Percentiles rank a stretch among this genome's conserved stretches.
phyloP scores from a whole-genome alignment of 768 basidiomycete genomes.

The Lactifluus piperatus region DNA sequence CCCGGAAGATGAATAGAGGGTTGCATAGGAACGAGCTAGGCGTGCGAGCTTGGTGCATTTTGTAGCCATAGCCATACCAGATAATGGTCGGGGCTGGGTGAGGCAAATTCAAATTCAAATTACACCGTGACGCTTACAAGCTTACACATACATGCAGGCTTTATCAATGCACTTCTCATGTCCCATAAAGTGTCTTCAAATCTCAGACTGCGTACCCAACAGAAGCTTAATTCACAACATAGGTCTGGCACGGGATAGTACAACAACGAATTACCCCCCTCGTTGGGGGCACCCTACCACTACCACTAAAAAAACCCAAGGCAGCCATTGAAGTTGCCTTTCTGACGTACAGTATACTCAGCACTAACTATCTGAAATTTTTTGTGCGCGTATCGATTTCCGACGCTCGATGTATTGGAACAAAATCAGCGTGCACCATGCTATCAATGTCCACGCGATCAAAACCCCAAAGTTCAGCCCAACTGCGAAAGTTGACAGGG shows the following conservation, averaged over 20 bases:
- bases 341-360: neutral
- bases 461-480: slow-evolving; percentile 55
- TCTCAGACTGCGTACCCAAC: neutral
- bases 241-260: no score
- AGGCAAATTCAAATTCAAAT: no score
- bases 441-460: slow-evolving; percentile 46
- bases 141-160: no score
- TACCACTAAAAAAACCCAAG: neutral
- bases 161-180: no score
- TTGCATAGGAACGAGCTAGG: slow-evolving; percentile 18
- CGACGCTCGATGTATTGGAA: slow-evolving; percentile 37
- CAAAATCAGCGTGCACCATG: slow-evolving; percentile 43
- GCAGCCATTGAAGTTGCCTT: neutral
- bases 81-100: neutral
- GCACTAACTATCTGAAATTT: neutral
- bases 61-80: neutral
- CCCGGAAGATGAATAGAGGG: slow-evolving; percentile 1
- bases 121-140: no score
- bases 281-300: neutral
- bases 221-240: neutral
- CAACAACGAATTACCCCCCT: neutral
- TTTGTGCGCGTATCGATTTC: neutral
- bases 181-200: no score
- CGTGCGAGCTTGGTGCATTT: neutral
- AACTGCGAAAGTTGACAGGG: slow-evolving; percentile 29